These are phyloP conservation scores for Cryptococcus sp. DNA, from an alignment of 1,284 basidiomycete genomes.

Conservation along the genomic window DNA sequence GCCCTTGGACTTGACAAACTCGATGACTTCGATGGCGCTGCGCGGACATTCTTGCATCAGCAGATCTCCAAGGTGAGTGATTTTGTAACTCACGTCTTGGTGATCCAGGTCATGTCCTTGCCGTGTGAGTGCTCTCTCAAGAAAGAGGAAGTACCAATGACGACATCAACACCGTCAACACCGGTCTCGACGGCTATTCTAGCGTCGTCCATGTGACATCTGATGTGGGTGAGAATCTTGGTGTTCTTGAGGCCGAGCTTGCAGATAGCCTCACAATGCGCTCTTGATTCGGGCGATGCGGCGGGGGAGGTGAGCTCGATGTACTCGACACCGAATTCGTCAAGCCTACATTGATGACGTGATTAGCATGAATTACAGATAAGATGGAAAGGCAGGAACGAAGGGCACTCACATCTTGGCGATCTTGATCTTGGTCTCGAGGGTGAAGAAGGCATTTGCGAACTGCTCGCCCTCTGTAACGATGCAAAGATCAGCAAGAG, in stretches of 20 bases:
- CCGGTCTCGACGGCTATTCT: slow-evolving; percentile 98
- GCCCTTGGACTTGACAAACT: slow-evolving; percentile 99
- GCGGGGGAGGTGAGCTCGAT: slow-evolving; percentile 98
- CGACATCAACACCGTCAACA: slow-evolving; percentile 98
- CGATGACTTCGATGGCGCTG: slow-evolving; percentile 89
- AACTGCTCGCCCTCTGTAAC: slow-evolving; percentile 94
- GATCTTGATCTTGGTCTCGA: slow-evolving; percentile 99
- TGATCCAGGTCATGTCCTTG: slow-evolving; percentile 99
- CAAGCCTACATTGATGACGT: slow-evolving; percentile 58
- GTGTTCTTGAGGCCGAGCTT: slow-evolving; percentile 88
- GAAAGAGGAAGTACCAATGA: slow-evolving; percentile 99
- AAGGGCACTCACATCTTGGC: slow-evolving; percentile 66
- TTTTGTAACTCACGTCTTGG: slow-evolving; percentile 64
- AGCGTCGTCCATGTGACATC: slow-evolving; percentile 99
- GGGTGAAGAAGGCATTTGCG: slow-evolving; percentile 98
- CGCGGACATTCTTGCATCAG: background rate
- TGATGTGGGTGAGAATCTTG: slow-evolving; percentile 94
- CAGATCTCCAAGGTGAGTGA: too few species aligned
- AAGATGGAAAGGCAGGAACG: background rate
- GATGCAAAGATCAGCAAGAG: background rate
- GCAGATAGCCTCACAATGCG: slow-evolving; percentile 98
- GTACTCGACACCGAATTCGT: slow-evolving; percentile 99
- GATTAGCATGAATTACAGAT: background rate
- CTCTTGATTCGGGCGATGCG: slow-evolving; percentile 92
- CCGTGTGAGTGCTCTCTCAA: slow-evolving; percentile 99